phyloP scores from a whole-genome alignment of 192 early-diverging fungal species.

The Jimgerdemannia lactiflua region DNA sequence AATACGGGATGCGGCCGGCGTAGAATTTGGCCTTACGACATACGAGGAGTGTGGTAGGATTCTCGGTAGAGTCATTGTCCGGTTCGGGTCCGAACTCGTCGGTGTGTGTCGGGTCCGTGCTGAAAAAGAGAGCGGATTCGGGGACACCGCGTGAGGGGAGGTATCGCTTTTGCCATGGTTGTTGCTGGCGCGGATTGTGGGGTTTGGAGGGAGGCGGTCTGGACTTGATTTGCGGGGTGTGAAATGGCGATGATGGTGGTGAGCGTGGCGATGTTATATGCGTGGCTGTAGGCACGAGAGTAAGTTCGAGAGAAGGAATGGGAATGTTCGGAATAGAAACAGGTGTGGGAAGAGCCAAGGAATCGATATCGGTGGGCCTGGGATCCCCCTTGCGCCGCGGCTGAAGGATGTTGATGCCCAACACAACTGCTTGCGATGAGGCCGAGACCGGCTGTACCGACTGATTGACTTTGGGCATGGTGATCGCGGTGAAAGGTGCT shows the following conservation, averaged over 20 bases:
- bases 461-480: too few relatives aligned
- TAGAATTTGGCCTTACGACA: not conserved
- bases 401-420: not conserved
- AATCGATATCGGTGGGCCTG: not conserved
- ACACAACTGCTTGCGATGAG: too few relatives aligned
- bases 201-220: not conserved
- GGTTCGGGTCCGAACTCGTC: not conserved
- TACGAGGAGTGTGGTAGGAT: not conserved
- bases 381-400: not conserved
- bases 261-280: not conserved
- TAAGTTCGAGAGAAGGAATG: not conserved
- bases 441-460: not conserved
- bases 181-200: too few relatives aligned
- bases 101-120: not conserved
- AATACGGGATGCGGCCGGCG: not conserved
- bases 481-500: too few relatives aligned
- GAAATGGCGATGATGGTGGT: not conserved
- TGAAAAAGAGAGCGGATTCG: not conserved
- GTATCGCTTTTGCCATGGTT: not conserved
- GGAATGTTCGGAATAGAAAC: not conserved
- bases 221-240: too few relatives aligned
- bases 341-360: not conserved
- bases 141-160: not conserved
- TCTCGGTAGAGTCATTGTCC: not conserved
- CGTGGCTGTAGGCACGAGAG: not conserved